Percentiles rank a stretch among this genome's conserved stretches.
Conservation (phyloP, 768 basidiomycete genomes). For the Lentinula sp. region DNA sequence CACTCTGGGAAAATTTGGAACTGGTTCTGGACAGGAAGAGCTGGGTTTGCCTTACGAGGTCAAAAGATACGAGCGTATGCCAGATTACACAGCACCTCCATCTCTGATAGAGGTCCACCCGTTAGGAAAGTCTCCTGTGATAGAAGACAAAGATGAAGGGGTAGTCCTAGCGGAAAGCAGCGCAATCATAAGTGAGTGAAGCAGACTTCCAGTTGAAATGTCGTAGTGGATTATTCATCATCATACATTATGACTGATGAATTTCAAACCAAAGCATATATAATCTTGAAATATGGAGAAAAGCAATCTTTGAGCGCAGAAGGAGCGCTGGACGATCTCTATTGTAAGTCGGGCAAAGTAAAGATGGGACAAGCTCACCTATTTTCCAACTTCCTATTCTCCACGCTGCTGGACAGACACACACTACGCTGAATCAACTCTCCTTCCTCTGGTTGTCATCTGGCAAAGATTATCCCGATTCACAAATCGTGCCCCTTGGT, state of each 20-base stretch:
- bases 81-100: conserved; percentile 25
- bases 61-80: conserved; percentile 30
- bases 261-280: conserved; percentile 25
- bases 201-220: neutral
- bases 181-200: conserved; percentile 33
- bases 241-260: conserved; percentile 5
- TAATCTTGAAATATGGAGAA: conserved; percentile 32
- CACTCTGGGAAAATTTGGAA: neutral
- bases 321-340: conserved; percentile 27
- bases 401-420: conserved; percentile 17
- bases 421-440: conserved; percentile 35
- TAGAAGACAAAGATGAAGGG: conserved; percentile 32
- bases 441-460: conserved; percentile 29
- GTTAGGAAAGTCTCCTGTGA: conserved; percentile 29
- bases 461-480: neutral
- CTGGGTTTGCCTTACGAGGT: conserved; percentile 36
- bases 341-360: conserved; percentile 20
- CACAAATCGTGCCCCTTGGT: neutral
- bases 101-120: conserved; percentile 33
- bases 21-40: conserved; percentile 37
- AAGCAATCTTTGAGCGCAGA: conserved; percentile 21
- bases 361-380: neutral
- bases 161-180: conserved; percentile 31
- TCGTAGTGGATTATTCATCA: neutral
- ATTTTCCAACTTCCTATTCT: neutral